Evolutionary conservation across 2,329 filamentous ascomycete genomes (phyloP), one percentile per base, ranked within the genome.

Genomic region (Fusarium longipes): DNA sequence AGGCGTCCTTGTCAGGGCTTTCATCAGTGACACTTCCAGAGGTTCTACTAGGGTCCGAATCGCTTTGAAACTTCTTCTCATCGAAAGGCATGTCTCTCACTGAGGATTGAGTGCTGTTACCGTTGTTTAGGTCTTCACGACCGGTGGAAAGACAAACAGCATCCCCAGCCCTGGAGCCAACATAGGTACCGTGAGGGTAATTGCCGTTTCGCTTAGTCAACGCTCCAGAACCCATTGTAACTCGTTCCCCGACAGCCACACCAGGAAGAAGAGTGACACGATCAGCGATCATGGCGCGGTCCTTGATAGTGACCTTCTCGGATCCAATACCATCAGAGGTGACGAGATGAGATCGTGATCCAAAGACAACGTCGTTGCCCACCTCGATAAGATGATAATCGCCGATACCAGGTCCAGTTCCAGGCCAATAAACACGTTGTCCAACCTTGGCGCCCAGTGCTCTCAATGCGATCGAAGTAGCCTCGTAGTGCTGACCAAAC

Each of bases 251-350:
- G 4, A 60, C 12, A 1, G 22, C 39, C 0, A 53, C 44, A 0
- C 57, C 45, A 0, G 57, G 56, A 2, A 61, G 56, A 4, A 61
- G 38, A 3, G n/a, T 43, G 0, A 61, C 57, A 0, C 57, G 57
- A 18, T 61, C 57, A 1, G 57, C 57, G 14, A 61, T 61, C 57
- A 61, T 61, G 1, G 56, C 56, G 0, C 57, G 38, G 4, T 61
- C 57, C 0, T 61, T 22, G 0, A 61, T 53, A 0, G 8, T 35
- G 10, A 61, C 43, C 9, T 18, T 61, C 32, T 60, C 57, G 0
- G 56, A 61, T 0, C 56, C 56, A 0, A 61, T 18, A 0, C 32
- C 38, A 15, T 61, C 57, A 12, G 56, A 61, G 0, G 57, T 61
- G 0, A 61, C 6, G 1, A 61, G 32, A 1, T 52, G 43, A 24